Evolutionary conservation across 352 stramenopile genomes (phyloP).

Genomic region (Phytophthora cactorum): DNA sequence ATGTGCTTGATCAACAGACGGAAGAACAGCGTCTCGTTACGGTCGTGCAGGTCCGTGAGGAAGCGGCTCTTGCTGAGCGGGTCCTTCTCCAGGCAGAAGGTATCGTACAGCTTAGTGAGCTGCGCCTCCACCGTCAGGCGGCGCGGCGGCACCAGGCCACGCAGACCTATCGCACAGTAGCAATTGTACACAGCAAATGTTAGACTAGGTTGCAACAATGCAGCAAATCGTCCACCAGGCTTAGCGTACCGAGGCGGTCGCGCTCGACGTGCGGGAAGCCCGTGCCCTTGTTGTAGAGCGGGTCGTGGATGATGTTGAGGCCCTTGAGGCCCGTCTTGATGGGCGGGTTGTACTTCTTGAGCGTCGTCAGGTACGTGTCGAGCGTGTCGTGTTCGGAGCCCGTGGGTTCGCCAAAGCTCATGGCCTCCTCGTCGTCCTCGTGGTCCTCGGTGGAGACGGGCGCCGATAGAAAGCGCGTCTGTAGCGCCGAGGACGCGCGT

Average conservation of each 20-base stretch:
- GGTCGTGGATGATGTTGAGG: constrained; percentile 85
- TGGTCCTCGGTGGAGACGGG: constrained; percentile 39
- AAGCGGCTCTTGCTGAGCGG: constrained; percentile 94
- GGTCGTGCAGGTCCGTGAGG: constrained; percentile 94
- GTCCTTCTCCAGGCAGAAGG: constrained; percentile 70
- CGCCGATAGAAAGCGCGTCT: constrained; percentile 32
- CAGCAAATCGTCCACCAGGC: not conserved
- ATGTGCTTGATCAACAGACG: constrained; percentile 92
- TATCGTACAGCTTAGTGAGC: constrained; percentile 79
- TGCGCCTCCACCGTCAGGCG: constrained; percentile 73
- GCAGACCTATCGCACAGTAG: constrained; percentile 50
- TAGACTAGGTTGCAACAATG: constrained; percentile 4
- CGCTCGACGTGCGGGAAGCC: constrained; percentile 86
- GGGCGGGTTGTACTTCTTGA: constrained; percentile 84
- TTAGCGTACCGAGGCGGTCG: constrained; percentile 72
- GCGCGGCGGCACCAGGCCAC: constrained; percentile 82
- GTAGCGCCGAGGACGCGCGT: constrained; percentile 16
- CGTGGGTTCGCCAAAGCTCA: constrained; percentile 29
- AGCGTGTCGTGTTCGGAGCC: constrained; percentile 52
- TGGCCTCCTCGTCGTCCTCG: constrained; percentile 47
- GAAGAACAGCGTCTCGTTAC: constrained; percentile 97
- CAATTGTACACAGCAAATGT: constrained; percentile 7
- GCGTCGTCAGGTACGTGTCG: constrained; percentile 57
- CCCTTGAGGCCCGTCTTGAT: constrained; percentile 79
- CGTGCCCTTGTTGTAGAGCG: constrained; percentile 90